A percentile compares a stretch with the other conserved stretches of the same genome.
These are phyloP conservation scores for Lolium rigidum DNA, from an alignment of 176 grass and related monocot genomes.

Conservation along the genomic window DNA sequence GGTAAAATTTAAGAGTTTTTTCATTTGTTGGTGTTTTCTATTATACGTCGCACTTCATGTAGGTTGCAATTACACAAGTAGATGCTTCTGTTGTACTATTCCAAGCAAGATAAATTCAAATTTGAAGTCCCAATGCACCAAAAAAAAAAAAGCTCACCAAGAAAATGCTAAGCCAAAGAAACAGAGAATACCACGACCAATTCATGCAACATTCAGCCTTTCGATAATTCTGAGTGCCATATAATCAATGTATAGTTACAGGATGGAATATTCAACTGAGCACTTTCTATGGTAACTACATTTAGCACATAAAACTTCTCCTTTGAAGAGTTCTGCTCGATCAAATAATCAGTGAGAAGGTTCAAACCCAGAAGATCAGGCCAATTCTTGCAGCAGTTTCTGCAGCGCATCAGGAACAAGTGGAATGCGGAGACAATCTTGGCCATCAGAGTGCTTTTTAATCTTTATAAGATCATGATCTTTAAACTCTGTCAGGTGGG, in stretches of 20 bases:
- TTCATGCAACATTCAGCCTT: background rate
- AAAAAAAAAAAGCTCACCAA: background rate
- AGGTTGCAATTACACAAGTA: background rate
- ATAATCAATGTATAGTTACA: conserved; percentile 39
- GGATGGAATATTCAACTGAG: conserved; percentile 19
- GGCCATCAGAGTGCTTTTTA: conserved; percentile 82
- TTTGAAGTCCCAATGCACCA: background rate
- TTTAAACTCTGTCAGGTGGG: conserved; percentile 95
- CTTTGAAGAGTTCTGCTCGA: background rate
- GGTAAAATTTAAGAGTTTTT: conserved; percentile 65
- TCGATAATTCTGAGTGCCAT: background rate
- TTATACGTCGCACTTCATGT: background rate
- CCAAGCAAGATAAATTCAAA: background rate
- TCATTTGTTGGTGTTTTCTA: background rate
- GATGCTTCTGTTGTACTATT: background rate
- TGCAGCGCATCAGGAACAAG: conserved; percentile 75
- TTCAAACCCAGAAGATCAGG: conserved; percentile 41
- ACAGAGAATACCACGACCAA: background rate
- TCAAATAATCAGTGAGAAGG: conserved; percentile 5
- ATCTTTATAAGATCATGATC: conserved; percentile 90
- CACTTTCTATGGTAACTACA: conserved; percentile 8
- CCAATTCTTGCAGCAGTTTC: conserved; percentile 75
- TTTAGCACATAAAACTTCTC: conserved; percentile 8
- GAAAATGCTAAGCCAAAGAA: background rate
- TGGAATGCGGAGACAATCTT: conserved; percentile 90